Conservation (phyloP, 23 red algal genomes). For the Pyropia haitanensis region DNA sequence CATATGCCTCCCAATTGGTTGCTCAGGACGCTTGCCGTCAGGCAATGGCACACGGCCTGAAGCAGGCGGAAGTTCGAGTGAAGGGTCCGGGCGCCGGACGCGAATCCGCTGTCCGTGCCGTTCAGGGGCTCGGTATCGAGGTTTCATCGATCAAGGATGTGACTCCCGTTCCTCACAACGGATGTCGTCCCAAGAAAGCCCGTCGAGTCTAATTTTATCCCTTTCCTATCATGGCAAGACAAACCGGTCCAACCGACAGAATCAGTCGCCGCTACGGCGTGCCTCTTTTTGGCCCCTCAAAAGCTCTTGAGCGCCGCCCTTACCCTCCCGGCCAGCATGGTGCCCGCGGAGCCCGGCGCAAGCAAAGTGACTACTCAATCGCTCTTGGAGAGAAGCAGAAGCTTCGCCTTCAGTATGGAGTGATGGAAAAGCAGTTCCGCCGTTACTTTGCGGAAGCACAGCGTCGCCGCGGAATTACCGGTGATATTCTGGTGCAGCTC, state of each 20-base stretch:
- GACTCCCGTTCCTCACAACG: conserved; percentile 3
- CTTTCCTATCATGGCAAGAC: too few relatives aligned
- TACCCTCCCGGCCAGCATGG: conserved; percentile 3
- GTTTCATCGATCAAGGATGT: neutral
- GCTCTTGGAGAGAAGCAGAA: conserved; percentile 4
- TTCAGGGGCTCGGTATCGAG: neutral
- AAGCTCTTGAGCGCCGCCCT: neutral
- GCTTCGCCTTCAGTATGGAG: neutral
- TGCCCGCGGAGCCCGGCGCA: neutral
- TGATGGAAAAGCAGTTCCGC: conserved; percentile 1
- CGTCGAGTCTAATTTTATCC: neutral
- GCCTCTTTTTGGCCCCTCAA: too few relatives aligned
- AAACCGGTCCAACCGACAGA: too few relatives aligned
- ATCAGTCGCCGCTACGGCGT: too few relatives aligned
- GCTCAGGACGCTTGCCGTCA: neutral
- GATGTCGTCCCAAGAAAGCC: neutral
- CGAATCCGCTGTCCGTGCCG: neutral
- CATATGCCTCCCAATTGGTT: neutral
- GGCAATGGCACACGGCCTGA: neutral
- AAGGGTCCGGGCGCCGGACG: conserved; percentile 1
- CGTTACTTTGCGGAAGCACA: neutral
- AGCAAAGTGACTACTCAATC: neutral
- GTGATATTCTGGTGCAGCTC: neutral
- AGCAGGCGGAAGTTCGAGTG: neutral
- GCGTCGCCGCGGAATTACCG: neutral